Conservation (phyloP, 164 flowering plant species). For the Buxus sempervirens region DNA sequence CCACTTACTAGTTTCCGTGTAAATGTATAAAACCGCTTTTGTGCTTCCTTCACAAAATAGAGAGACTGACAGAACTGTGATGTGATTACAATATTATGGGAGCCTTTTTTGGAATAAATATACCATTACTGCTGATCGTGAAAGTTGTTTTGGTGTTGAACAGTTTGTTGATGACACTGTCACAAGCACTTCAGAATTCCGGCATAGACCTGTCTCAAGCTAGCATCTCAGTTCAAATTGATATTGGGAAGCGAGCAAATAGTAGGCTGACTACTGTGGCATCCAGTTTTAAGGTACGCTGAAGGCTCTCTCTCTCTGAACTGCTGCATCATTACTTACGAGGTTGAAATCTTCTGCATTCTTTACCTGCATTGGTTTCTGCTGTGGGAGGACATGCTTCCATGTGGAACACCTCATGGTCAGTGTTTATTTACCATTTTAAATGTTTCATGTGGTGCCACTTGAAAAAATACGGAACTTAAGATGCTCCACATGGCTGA, state of each 20-base stretch:
- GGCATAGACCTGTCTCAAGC: conserved; percentile 90
- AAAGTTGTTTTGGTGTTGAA: conserved; percentile 8
- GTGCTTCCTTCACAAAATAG: not conserved
- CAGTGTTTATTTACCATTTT: too few relatives aligned
- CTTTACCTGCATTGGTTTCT: too few relatives aligned
- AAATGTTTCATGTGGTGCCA: too few relatives aligned
- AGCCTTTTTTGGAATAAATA: not conserved
- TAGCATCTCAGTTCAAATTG: conserved; percentile 86
- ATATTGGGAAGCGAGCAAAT: conserved; percentile 66
- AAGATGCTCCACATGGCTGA: too few relatives aligned
- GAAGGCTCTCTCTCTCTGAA: too few relatives aligned
- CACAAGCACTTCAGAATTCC: conserved; percentile 76
- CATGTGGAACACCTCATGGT: too few relatives aligned
- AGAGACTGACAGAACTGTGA: not conserved
- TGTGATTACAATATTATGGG: not conserved
- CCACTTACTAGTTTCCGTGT: not conserved
- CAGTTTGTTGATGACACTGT: conserved; percentile 77
- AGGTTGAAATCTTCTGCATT: too few relatives aligned
- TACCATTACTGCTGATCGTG: not conserved
- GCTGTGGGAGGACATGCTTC: too few relatives aligned
- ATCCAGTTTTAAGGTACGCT: conserved; percentile 47
- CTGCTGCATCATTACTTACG: too few relatives aligned
- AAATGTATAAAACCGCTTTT: not conserved
- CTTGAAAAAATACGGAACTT: too few relatives aligned
- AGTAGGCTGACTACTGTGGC: conserved; percentile 23